Evolutionary conservation across 2,329 filamentous ascomycete genomes (phyloP), one percentile per base, ranked within the genome.

Genomic region (Biscogniauxia mediterranea): DNA sequence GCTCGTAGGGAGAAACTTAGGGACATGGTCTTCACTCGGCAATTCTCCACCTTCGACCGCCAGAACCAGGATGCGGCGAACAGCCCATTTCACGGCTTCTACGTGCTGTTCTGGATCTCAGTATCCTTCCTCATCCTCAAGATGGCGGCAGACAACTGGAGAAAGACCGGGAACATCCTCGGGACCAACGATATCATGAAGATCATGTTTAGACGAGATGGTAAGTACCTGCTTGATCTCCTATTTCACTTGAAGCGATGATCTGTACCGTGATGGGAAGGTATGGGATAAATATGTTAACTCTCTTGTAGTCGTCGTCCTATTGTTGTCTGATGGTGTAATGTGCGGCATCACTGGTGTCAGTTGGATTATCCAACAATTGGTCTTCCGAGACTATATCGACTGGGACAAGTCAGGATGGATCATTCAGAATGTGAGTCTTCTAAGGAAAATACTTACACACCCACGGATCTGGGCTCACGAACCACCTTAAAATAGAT

Each of bases 51-150:
- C 0, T 93, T 93, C 72, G 90, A 93, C 73, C 82, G 88, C 11
- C 86, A 90, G 65, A 93, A 92, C 69, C 80, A 83, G 5, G 77
- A 78, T 1, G 84, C 85, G 1, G 82, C 84, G 3, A 86, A 88
- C 54, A 91, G 87, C 51, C 87, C 88, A 0, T 93, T 93, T 68
- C 86, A 90, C 71, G 91, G 91, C 28, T 93, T 93, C 77, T 93
- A 91, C 70, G 90, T 88, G 0, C 78, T 94, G 0, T 92, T 92
- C 73, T 93, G 91, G 90, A 82, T 92, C 54, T 82, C 83, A 8
- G 86, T 92, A 64, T 82, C 83, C 6, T 73, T 93, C 52, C 82
- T 89, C 67, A 83, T 92, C 61, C 69, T 89, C 38, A 87, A 87
- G 70, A 86, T 91, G 54, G 88, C 83, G 0, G 84, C 85, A 32